Evolutionary conservation across 2,329 filamentous ascomycete species (phyloP).

Genomic region (Xylogone sp.): DNA sequence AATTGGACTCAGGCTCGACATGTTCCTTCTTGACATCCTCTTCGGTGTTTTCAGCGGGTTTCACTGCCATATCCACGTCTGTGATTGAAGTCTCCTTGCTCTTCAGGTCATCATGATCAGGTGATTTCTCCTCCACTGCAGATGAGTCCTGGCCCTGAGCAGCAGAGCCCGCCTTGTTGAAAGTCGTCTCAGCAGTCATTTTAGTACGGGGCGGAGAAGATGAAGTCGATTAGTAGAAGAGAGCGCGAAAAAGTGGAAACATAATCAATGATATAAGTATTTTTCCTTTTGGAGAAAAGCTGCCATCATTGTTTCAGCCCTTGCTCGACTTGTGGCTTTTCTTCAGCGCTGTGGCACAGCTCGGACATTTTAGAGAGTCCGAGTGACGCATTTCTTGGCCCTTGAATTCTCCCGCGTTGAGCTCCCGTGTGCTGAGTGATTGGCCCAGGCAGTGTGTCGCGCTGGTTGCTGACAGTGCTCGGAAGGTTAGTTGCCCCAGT

Average conservation of each 20-base stretch:
- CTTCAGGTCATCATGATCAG: background rate
- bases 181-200: too few relatives aligned
- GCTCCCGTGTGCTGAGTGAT: background rate
- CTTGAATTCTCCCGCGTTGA: background rate
- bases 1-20: constrained; percentile 14
- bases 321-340: background rate
- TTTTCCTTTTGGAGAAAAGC: too few relatives aligned
- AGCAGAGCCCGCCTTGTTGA: too few relatives aligned
- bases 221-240: too few relatives aligned
- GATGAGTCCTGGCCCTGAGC: background rate
- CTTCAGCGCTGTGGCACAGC: background rate
- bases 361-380: background rate
- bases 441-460: background rate
- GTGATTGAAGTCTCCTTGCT: background rate
- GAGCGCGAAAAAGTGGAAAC: too few relatives aligned
- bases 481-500: background rate
- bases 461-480: background rate
- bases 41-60: background rate
- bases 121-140: background rate
- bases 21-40: background rate
- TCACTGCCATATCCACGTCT: background rate
- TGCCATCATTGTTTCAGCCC: background rate
- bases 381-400: background rate
- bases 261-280: too few relatives aligned
- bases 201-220: too few relatives aligned